These are phyloP conservation scores for Epithemia pelagica DNA, from an alignment of 108 stramenopile genomes.

Conservation along the genomic window DNA sequence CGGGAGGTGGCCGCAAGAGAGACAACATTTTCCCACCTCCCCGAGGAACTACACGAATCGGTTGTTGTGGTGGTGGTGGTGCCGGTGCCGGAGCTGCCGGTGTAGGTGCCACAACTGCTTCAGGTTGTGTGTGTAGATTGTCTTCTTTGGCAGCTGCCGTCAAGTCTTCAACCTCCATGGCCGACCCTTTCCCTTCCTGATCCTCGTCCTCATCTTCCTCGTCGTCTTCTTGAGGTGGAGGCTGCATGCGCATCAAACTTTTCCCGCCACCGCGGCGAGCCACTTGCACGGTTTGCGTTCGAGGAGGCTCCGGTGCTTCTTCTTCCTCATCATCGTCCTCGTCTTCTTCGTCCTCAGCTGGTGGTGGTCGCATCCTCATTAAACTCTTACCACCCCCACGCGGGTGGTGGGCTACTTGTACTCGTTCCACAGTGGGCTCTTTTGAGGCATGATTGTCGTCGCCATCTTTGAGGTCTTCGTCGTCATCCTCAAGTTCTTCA, in stretches of 20 bases:
- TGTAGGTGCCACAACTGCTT: not conserved
- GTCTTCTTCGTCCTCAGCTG: conserved; percentile 37
- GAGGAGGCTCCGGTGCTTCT: conserved; percentile 27
- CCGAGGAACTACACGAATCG: conserved; percentile 7
- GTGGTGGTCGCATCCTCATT: conserved; percentile 28
- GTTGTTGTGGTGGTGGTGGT: conserved; percentile 9
- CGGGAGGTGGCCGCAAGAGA: conserved; percentile 13
- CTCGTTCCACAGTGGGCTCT: conserved; percentile 6
- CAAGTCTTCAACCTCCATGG: not conserved
- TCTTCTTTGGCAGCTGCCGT: not conserved
- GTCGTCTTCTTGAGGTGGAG: conserved; percentile 25
- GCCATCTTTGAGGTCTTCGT: conserved; percentile 38
- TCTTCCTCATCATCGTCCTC: conserved; percentile 45
- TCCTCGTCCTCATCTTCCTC: conserved; percentile 19
- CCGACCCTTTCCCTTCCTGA: conserved; percentile 13
- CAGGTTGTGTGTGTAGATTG: not conserved
- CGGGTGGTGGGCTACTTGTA: conserved; percentile 20
- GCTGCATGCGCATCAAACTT: conserved; percentile 25
- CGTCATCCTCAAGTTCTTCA: conserved; percentile 20
- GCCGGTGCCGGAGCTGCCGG: conserved; percentile 5
- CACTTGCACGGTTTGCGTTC: conserved; percentile 5
- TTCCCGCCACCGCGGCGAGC: conserved; percentile 30
- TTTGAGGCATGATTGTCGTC: conserved; percentile 21
- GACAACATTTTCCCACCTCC: conserved; percentile 18
- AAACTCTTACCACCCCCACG: conserved; percentile 63